Evolutionary conservation across 495 filamentous ascomycete genomes (phyloP).

Genomic region (Lophium mytilinum): DNA sequence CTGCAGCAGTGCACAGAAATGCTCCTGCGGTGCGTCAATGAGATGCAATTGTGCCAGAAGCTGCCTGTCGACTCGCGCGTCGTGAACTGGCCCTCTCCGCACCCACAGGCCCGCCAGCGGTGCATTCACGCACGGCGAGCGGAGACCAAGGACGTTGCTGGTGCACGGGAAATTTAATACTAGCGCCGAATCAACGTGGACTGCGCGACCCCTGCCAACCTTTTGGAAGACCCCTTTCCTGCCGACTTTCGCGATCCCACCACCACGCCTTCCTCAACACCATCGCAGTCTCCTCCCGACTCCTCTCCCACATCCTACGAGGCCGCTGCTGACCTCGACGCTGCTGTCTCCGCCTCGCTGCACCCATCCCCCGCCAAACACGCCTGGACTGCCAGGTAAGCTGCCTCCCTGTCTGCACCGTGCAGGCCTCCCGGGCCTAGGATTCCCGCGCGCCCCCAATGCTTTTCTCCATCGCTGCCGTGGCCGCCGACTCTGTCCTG

Average conservation of each 20-base stretch:
- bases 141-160: neutral
- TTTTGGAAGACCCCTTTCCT: constrained; percentile 19
- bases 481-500: neutral
- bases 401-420: constrained; percentile 12
- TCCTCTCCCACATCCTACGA: constrained; percentile 2
- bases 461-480: constrained; percentile 9
- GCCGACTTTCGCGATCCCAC: constrained; percentile 6
- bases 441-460: constrained; percentile 13
- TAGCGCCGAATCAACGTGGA: constrained; percentile 18
- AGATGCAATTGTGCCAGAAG: too few species aligned
- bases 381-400: constrained; percentile 23
- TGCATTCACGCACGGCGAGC: too few species aligned
- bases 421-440: constrained; percentile 7
- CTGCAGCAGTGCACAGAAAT: too few species aligned
- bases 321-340: neutral
- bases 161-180: constrained; percentile 12
- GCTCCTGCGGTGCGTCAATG: too few species aligned
- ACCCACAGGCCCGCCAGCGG: too few species aligned
- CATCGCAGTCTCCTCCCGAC: constrained; percentile 15
- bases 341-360: constrained; percentile 10
- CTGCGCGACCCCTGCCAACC: constrained; percentile 12
- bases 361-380: constrained; percentile 19
- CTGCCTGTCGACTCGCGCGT: too few species aligned
- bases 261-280: constrained; percentile 24
- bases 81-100: too few species aligned